Base-by-base conservation (phyloP, 2,329 filamentous ascomycete species). In the Microsporum canis region DNA sequence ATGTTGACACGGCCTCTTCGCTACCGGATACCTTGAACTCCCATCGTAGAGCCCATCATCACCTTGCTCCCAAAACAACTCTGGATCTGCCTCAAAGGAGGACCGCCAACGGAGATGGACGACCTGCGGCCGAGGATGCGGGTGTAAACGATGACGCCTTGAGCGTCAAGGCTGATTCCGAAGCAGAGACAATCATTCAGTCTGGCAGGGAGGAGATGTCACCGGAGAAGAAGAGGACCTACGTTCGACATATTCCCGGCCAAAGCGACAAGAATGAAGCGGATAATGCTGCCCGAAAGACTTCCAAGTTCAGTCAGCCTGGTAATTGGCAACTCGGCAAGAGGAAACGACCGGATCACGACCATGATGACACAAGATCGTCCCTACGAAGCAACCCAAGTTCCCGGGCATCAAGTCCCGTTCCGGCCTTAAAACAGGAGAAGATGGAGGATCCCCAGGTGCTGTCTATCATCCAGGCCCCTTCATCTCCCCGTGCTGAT, bases 161-260 rank as follows among this genome's bases (percentile, higher is more conserved):
- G 29, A 68, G 68, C 60, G 73, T 74, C 62, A 73, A 72, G 62
- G 75, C 75, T 57, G 77, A 79, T 66, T 78, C 76, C 51, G 77
- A 79, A 69, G 77, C 77, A 60, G 77, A 79, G 68, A 79, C 77
- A 23, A 76, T 78, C 62, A 79, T 79, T 61, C 76, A 78, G 66
- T 78, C 75, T 10, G 75, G 74, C 59, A 73, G 75, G 33, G 75
- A 77, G 45, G 75, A 77, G 65, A 64, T 76, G 60, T 77, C 77
- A 5, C 76, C 77, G 3, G 75, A 78, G 68, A 78, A 78, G 69
- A 75, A 74, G 66, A 73, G 73, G 62, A 75, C 73, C 61, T 70
- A 71, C 61, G 73, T 75, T 59, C 67, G 71, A 51, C 75, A 76
- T 66, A 58, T 61, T 60, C 45, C 34, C 10, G 36, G 62, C 33